Base-by-base conservation (phyloP, 225 moss, liverwort and hornwort genomes). In the Physcomitrellopsis africana region DNA sequence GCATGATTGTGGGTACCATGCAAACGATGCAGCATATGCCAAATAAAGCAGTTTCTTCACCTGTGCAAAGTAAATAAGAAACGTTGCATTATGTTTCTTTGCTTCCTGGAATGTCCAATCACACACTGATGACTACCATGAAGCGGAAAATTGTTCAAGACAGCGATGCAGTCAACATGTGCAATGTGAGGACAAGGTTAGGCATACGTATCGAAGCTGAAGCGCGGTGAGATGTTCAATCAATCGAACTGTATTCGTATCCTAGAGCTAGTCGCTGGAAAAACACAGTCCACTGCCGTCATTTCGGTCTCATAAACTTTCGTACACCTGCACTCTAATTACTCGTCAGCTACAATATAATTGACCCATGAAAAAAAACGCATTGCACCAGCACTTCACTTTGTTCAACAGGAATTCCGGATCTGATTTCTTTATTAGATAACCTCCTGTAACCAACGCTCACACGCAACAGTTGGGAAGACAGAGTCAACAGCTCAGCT, bases 341-440 rank as follows among this genome's bases (percentile, higher is more conserved):
- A 11, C 41, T 45, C 5, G 20, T 11, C 9, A 26, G 12, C 22
- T 15, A 14, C 13, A 67, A 65, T 45, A 8, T 43, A 26, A 54
- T 18, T 59, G 51, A 15, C 22, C 37, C 7, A 10, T 1, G 7
- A 52, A 19, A 53, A 62, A 12, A 68, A 17, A 60, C 10, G 18
- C 44, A 42, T 41, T 70, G 41, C 65, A 82, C 41, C 42, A 7
- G 15, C 44, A 17, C 2, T 68, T 51, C 51, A 44, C n/a, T 46
- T 70, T 47, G 55, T 48, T 70, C 49, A 65, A 29, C 49, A 68
- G 73, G 52, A 51, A 37, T 5, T 20, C 19, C 45, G 69, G 76
- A 51, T 81, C 75, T 75, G 71, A 26, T 72, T 69, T 75, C 69
- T 79, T 84, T 87, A 87, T 84, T 84, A 76, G 67, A 75, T 76